Evolutionary conservation across 2,329 filamentous ascomycete genomes (phyloP).

Genomic region (Colletotrichum sp.): DNA sequence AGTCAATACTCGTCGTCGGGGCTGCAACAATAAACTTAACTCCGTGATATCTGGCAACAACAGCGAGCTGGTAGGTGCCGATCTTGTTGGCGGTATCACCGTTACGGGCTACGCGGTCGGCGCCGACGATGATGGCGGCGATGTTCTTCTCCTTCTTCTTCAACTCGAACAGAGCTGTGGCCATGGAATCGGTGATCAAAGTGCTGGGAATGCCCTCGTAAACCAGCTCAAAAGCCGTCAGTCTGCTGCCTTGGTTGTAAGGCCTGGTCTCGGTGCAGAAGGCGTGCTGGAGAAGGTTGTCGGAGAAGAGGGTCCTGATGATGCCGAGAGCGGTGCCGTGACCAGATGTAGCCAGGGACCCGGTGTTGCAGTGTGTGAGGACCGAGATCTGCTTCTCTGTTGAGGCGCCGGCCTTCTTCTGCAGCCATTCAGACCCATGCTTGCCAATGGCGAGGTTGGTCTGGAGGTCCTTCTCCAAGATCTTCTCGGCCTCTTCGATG

Average conservation of each 20-base stretch:
- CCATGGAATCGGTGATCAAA: constrained; percentile 96
- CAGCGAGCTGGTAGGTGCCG: constrained; percentile 90
- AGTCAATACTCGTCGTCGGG: constrained; percentile 91
- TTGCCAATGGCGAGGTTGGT: constrained; percentile 89
- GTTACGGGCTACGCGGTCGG: constrained; percentile 93
- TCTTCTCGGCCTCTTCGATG: constrained; percentile 80
- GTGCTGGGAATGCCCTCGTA: constrained; percentile 92
- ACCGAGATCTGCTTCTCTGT: constrained; percentile 70
- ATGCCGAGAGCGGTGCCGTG: constrained; percentile 96
- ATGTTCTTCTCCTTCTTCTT: constrained; percentile 71
- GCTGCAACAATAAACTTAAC: constrained; percentile 96
- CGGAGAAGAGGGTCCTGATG: constrained; percentile 79
- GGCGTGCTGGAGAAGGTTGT: constrained; percentile 74
- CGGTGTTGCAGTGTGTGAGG: constrained; percentile 97
- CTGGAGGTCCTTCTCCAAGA: constrained; percentile 83
- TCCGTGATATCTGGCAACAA: constrained; percentile 86
- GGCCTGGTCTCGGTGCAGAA: constrained; percentile 97
- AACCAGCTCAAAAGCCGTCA: constrained; percentile 96
- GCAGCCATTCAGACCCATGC: constrained; percentile 84
- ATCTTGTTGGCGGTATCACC: constrained; percentile 99
- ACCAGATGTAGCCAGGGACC: constrained; percentile 95
- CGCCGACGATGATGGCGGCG: constrained; percentile 88
- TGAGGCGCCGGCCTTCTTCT: constrained; percentile 58
- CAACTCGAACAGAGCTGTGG: constrained; percentile 77
- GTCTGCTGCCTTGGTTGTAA: constrained; percentile 94